Base-by-base conservation (phyloP, 2,329 filamentous ascomycete species). In the Pezicula neosporulosa region DNA sequence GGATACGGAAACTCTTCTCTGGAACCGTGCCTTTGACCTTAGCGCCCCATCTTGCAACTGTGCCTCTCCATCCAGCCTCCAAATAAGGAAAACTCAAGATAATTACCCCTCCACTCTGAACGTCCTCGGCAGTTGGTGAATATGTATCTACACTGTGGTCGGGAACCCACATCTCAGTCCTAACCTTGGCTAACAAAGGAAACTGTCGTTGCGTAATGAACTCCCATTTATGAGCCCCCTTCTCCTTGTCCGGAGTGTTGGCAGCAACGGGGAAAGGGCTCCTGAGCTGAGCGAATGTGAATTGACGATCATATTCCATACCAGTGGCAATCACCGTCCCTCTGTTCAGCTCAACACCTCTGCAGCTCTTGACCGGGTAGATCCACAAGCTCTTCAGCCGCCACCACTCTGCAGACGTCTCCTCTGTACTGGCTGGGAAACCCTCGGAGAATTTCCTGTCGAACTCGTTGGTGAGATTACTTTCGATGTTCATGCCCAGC, bases 291-390 rank as follows among this genome's bases (percentile, higher is more conserved):
- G 88, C 90, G 65, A 97, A 89, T 44, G 83, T 86, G 72, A 91
- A 96, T 59, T 93, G 81, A 6, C 90, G 82, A 69, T 97, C 91
- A 68, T 87, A 88, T 65, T 86, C 80, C 51, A 96, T 76, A 2
- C 91, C 90, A 2, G 81, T 82, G 6, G 81, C 73, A 43, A 89
- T 70, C 15, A 94, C 77, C 49, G 81, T 78, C 53, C 81, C 81
- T 54, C 77, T 72, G 47, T 80, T 71, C 44, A 96, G 69, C 70
- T 94, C 89, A 49, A 96, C 83, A 27, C 87, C 88, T 50, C 74
- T 76, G 67, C 90, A 96, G 51, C 87, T 90, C 71, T 95, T 93
- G 67, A 96, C 72, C 1, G 92, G 91, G 67, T 94, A 93, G 53
- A 91, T 79, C 71, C 85, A 86, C 47, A 96, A 74, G 50, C 87